Evolutionary conservation across 352 stramenopile species (phyloP).

Genomic region (Phytophthora megakarya): DNA sequence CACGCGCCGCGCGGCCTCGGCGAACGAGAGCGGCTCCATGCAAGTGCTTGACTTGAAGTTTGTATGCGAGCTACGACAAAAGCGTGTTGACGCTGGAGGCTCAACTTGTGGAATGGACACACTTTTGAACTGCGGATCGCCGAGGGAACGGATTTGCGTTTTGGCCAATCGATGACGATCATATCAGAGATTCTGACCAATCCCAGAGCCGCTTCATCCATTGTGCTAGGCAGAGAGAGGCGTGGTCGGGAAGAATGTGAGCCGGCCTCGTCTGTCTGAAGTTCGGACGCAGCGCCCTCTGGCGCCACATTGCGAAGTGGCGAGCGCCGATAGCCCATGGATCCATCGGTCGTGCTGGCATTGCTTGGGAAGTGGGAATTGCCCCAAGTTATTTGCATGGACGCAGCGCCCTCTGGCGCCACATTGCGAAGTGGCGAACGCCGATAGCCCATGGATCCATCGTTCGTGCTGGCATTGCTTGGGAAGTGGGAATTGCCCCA

Average conservation of each 20-base stretch:
- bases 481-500: too few species aligned
- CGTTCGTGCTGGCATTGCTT: neutral
- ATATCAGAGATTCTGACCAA: conserved; percentile 22
- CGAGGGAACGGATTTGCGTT: neutral
- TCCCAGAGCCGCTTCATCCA: neutral
- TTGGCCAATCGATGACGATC: conserved; percentile 21
- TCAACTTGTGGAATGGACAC: conserved; percentile 55
- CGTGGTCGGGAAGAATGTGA: conserved; percentile 17
- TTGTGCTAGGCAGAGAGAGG: conserved; percentile 16
- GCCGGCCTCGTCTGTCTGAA: conserved; percentile 32
- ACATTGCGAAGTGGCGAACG: conserved; percentile 30
- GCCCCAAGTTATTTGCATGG: too few species aligned
- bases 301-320: conserved; percentile 30
- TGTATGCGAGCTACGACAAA: conserved; percentile 19
- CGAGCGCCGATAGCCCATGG: conserved; percentile 12
- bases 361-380: too few species aligned
- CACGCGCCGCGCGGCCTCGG: conserved; percentile 57
- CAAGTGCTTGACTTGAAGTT: conserved; percentile 31
- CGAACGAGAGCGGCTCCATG: conserved; percentile 38
- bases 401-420: conserved; percentile 25
- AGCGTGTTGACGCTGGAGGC: conserved; percentile 17
- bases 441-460: neutral
- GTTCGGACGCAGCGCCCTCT: conserved; percentile 25
- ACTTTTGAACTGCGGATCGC: conserved; percentile 32
- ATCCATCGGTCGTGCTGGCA: neutral